Percentiles rank a stretch among this genome's conserved stretches.
phyloP scores from a whole-genome alignment of 1,139 yeast genomes.

The Hyphopichia burtonii region DNA sequence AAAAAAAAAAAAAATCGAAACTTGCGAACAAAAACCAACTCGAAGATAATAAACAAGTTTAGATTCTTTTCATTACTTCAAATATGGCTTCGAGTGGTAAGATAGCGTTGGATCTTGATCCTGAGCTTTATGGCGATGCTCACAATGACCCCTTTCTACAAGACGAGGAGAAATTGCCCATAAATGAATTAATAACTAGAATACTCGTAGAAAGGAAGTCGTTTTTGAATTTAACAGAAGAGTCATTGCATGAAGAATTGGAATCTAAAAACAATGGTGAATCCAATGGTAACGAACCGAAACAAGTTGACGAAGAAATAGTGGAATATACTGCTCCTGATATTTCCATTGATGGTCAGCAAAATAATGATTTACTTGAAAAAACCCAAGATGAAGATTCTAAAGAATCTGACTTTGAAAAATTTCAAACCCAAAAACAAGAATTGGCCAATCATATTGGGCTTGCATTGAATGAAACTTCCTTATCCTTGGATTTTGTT shows the following conservation, averaged over 20 bases:
- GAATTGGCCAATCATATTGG: conserved; percentile 58
- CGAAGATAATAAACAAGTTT: neutral
- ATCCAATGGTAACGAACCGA: conserved; percentile 4
- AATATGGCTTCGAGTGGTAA: conserved; percentile 1
- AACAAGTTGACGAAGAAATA: conserved; percentile 6
- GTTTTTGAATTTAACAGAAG: conserved; percentile 55
- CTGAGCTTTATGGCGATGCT: conserved; percentile 25
- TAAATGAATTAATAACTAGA: conserved; percentile 42
- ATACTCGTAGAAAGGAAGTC: conserved; percentile 39
- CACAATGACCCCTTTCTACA: conserved; percentile 38
- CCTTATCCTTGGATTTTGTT: conserved; percentile 82
- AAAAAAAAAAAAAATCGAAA: neutral
- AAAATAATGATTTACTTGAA: conserved; percentile 4
- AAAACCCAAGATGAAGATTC: conserved; percentile 7
- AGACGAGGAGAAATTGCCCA: conserved; percentile 38
- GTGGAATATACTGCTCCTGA: conserved; percentile 3
- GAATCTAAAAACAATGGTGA: conserved; percentile 6
- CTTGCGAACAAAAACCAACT: neutral
- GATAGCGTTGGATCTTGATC: conserved; percentile 18
- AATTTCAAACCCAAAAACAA: conserved; percentile 54
- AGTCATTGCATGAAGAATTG: conserved; percentile 34
- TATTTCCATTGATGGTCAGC: conserved; percentile 9
- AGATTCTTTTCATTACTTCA: too few relatives aligned
- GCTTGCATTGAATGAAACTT: conserved; percentile 83
- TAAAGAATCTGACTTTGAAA: conserved; percentile 35